These are phyloP conservation scores for Niebla homalea DNA, from an alignment of 495 filamentous ascomycete genomes.

Conservation along the genomic window DNA sequence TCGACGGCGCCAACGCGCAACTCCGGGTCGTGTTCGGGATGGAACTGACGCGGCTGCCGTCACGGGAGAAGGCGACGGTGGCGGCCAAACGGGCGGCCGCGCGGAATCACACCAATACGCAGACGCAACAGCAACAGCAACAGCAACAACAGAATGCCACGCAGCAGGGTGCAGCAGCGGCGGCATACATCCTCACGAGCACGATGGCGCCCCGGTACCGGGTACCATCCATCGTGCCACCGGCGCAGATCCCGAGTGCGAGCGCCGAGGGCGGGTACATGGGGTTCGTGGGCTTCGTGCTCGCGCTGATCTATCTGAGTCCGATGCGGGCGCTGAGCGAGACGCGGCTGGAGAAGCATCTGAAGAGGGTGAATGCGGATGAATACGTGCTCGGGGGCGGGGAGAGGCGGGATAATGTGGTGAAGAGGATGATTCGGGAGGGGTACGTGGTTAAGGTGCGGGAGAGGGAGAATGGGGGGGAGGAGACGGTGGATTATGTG, in stretches of 20 bases:
- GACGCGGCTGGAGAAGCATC: slow-evolving; percentile 55
- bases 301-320: slow-evolving; percentile 59
- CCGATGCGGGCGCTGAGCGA: slow-evolving; percentile 59
- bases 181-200: slow-evolving; percentile 63
- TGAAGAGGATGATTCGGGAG: slow-evolving; percentile 64
- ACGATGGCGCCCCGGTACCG: slow-evolving; percentile 53
- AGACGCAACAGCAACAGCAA: neutral
- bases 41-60: slow-evolving; percentile 71
- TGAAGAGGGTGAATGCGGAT: slow-evolving; percentile 63
- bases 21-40: slow-evolving; percentile 64
- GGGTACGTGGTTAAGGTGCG: slow-evolving; percentile 68
- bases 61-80: slow-evolving; percentile 63
- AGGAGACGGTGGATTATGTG: slow-evolving; percentile 63
- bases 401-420: slow-evolving; percentile 60
- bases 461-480: slow-evolving; percentile 50
- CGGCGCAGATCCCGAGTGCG: slow-evolving; percentile 48
- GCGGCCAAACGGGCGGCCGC: slow-evolving; percentile 48
- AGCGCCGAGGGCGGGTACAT: slow-evolving; percentile 63
- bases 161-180: slow-evolving; percentile 29
- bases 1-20: slow-evolving; percentile 51
- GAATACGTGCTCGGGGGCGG: slow-evolving; percentile 49
- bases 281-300: slow-evolving; percentile 65
- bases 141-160: slow-evolving; percentile 29
- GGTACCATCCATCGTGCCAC: slow-evolving; percentile 49
- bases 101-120: neutral